A percentile compares a stretch with the other conserved stretches of the same genome.
Evolutionary conservation across 306 rosid genomes (phyloP).

Genomic region (Ammopiptanthus mongolicus): DNA sequence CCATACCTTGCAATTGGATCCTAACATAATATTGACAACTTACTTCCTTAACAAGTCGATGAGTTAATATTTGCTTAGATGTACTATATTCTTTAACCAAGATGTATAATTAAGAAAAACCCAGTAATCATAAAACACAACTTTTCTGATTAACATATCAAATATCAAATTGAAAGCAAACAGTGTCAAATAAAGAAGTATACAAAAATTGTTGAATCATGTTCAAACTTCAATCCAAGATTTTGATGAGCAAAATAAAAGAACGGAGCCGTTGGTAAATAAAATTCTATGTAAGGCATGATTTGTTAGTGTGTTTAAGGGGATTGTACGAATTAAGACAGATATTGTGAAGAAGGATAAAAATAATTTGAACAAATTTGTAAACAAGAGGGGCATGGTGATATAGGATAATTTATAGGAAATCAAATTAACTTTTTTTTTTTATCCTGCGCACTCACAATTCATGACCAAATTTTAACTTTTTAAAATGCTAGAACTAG

Average conservation of each 20-base stretch:
- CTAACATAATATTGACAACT: too few relatives aligned
- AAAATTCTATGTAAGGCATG: background rate
- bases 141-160: background rate
- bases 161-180: background rate
- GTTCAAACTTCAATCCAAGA: background rate
- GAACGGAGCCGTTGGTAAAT: background rate
- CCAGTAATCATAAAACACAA: background rate
- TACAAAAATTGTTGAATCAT: background rate
- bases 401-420: too few relatives aligned
- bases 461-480: too few relatives aligned
- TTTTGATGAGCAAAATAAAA: background rate
- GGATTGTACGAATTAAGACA: background rate
- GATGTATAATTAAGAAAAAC: background rate
- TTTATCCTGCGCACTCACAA: too few relatives aligned
- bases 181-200: background rate
- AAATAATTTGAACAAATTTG: too few relatives aligned
- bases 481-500: too few relatives aligned
- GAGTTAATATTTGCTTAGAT: background rate
- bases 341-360: too few relatives aligned
- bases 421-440: too few relatives aligned
- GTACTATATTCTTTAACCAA: background rate
- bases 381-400: too few relatives aligned
- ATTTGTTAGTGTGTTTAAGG: background rate
- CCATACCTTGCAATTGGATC: too few relatives aligned
- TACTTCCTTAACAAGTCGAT: constrained; percentile 1